Base-by-base conservation (phyloP, 306 rosid genomes). In the Corylus heterophylla region DNA sequence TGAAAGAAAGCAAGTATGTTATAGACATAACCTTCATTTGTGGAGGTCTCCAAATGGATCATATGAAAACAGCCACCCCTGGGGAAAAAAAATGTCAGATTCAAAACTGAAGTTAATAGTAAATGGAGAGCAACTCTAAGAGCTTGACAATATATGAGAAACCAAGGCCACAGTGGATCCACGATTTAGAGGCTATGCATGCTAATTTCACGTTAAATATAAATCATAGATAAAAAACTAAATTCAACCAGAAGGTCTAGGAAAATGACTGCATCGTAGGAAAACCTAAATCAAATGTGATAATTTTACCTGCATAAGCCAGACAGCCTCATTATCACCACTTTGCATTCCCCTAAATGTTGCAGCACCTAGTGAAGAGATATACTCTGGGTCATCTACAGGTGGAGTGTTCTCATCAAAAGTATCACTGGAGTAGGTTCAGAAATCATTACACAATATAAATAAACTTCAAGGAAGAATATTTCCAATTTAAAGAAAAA, bases 401-500 rank as follows among this genome's bases (percentile, higher is more conserved):
- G 98, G 98, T 6, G 97, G 98, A 54, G 98, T 94, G 89, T 94
- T 94, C 87, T 94, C 98, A 44, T 92, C 97, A 70, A 94, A 94
- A 83, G 98, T 94, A 84, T 92, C 97, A 54, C 97, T 94, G 92
- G 42, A 75, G 74, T 79, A 55, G 78, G 81, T 82, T 78, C 78
- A 80, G 76, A 76, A 64, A 79, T 59, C 76, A 76, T 74, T 2
- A 78, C 78, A 70, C 27, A 16, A 16, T 48, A 39, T 18, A 50
- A 74, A 3, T 51, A 81, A 52, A 79, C 22, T 68, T 55, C 45
- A 74, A 29, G 66, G 42, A 55, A 64, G 27, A 54, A 13, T 12
- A 62, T 44, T 67, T 76, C 67, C 72, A 76, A 71, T 69, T 48
- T 50, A 67, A 76, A 16, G 52, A 79, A 69, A 66, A 72, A 17